Percentiles rank a stretch among this genome's conserved stretches.
Conservation (phyloP, 192 early-diverging fungal species). For the Umbelopsis vinacea region DNA sequence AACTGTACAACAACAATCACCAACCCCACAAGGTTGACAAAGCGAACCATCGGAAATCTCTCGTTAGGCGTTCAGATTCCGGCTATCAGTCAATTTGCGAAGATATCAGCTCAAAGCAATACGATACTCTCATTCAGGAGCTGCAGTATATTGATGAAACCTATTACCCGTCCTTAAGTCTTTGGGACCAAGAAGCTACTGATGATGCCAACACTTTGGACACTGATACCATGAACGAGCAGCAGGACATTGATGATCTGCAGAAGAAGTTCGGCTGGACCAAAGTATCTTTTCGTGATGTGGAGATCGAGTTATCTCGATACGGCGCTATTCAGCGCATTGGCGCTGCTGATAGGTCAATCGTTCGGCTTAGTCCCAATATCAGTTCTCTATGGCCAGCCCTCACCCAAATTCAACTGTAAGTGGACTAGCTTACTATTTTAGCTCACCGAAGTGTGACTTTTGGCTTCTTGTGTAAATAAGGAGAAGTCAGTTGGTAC, state of each 20-base stretch:
- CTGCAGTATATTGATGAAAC: slow-evolving; percentile 42
- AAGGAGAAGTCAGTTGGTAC: neutral
- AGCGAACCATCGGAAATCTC: neutral
- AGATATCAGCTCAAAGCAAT: neutral
- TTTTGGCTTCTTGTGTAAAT: neutral
- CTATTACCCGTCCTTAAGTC: slow-evolving; percentile 27
- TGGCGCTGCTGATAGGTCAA: slow-evolving; percentile 56
- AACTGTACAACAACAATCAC: neutral
- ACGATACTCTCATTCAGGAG: slow-evolving; percentile 2
- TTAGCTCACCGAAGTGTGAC: slow-evolving; percentile 20
- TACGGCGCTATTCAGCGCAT: slow-evolving; percentile 41
- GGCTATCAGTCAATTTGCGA: slow-evolving; percentile 3
- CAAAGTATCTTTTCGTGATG: slow-evolving; percentile 21
- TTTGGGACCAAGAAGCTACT: neutral
- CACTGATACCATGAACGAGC: slow-evolving; percentile 22
- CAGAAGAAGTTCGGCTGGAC: neutral
- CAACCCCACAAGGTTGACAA: neutral
- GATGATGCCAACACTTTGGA: slow-evolving; percentile 33
- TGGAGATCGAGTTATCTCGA: neutral
- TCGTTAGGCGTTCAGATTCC: slow-evolving; percentile 9
- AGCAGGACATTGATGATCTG: slow-evolving; percentile 30
- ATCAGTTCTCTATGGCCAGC: neutral
- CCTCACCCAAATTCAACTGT: slow-evolving; percentile 7
- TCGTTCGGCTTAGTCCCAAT: slow-evolving; percentile 67
- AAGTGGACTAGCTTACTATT: slow-evolving; percentile 17